These are phyloP conservation scores for Dactylella cylindrospora DNA, from an alignment of 2,329 filamentous ascomycete genomes.

Conservation along the genomic window DNA sequence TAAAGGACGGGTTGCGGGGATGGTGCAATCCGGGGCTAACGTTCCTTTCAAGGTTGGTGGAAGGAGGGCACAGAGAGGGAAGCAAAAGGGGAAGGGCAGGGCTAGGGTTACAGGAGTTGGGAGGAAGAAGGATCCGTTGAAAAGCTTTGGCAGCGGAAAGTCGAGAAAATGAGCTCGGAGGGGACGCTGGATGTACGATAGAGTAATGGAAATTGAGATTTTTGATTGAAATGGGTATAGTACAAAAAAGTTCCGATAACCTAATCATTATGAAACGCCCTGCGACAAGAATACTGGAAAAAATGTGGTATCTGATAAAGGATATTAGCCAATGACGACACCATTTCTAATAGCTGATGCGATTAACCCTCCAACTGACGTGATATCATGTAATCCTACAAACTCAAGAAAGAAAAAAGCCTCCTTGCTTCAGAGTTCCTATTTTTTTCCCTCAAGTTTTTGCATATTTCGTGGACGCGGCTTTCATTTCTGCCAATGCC, in stretches of 20 bases:
- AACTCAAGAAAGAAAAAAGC: not conserved
- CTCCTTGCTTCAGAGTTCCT: not conserved
- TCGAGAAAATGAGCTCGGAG: constrained; percentile 13
- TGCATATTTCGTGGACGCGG: constrained; percentile 35
- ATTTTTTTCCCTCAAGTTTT: constrained; percentile 4
- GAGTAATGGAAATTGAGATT: not conserved
- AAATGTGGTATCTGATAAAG: constrained; percentile 15
- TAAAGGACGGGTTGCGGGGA: constrained; percentile 68
- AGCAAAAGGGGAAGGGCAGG: constrained; percentile 54
- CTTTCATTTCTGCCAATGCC: constrained; percentile 48
- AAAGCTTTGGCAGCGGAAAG: constrained; percentile 28
- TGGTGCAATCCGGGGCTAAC: constrained; percentile 69
- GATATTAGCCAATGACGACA: constrained; percentile 14
- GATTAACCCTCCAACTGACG: constrained; percentile 25
- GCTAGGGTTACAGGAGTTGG: constrained; percentile 55
- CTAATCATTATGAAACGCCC: constrained; percentile 7
- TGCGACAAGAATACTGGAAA: not conserved
- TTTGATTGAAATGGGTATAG: not conserved
- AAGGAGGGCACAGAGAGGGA: constrained; percentile 55
- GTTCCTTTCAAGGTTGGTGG: constrained; percentile 54
- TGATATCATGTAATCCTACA: constrained; percentile 4
- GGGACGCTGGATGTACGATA: constrained; percentile 6
- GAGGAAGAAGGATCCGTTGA: constrained; percentile 54
- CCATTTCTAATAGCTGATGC: constrained; percentile 18
- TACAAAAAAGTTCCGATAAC: not conserved